Evolutionary conservation across 108 stramenopile genomes (phyloP).

Genomic region (Pseudonitzschia delicatissima): DNA sequence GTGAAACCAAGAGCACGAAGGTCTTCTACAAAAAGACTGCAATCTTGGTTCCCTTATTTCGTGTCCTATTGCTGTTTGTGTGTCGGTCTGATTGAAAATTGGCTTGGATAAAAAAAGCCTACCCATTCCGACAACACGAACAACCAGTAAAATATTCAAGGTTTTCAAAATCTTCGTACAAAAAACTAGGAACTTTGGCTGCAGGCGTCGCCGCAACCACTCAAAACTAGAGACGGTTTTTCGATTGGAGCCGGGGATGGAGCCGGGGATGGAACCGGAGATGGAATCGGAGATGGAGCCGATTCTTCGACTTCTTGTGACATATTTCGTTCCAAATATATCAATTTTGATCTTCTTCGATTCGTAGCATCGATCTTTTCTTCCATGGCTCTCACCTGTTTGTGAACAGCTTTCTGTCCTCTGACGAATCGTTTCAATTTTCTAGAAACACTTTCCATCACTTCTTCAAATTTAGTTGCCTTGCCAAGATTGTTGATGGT

Average conservation of each 20-base stretch:
- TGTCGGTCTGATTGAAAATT: constrained; percentile 6
- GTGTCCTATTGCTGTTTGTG: neutral
- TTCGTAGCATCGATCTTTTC: constrained; percentile 18
- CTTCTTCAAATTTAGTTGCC: constrained; percentile 41
- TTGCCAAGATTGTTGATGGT: constrained; percentile 68
- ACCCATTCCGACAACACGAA: neutral
- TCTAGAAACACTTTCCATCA: constrained; percentile 31
- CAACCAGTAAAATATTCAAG: too few species aligned
- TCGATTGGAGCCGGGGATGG: too few species aligned
- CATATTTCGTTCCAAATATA: constrained; percentile 6
- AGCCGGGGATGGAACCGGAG: too few species aligned
- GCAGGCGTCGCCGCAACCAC: too few species aligned
- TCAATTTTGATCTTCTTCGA: constrained; percentile 6
- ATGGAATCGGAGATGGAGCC: too few species aligned
- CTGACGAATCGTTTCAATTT: constrained; percentile 27
- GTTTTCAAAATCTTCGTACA: too few species aligned
- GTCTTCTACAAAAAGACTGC: too few species aligned
- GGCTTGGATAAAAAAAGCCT: constrained; percentile 5
- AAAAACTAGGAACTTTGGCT: too few species aligned
- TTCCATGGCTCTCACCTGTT: constrained; percentile 27
- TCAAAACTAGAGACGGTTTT: too few species aligned
- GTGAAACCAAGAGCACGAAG: too few species aligned
- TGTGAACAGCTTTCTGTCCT: constrained; percentile 23
- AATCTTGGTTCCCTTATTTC: too few species aligned
- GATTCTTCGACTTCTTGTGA: constrained; percentile 16